Conservation (phyloP, 139 green algal genomes). For the Tetratostichococcus sp. region DNA sequence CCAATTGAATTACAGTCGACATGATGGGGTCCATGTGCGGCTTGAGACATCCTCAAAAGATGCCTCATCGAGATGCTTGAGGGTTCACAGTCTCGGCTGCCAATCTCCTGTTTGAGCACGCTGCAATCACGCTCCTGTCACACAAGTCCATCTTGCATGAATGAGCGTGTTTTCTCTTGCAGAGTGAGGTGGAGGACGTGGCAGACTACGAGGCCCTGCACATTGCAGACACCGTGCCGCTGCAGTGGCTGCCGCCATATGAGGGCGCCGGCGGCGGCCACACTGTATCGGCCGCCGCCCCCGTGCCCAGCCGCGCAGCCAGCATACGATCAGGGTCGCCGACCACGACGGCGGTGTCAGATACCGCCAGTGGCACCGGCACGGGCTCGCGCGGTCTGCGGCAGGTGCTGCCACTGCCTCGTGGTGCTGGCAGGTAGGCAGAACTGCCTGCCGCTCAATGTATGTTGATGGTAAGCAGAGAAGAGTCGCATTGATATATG, state of each 20-base stretch:
- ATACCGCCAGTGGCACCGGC: background rate
- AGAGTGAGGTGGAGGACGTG: constrained; percentile 11
- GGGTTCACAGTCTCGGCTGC: no score
- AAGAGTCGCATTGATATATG: no score
- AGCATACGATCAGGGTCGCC: background rate
- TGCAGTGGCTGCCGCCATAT: constrained; percentile 15
- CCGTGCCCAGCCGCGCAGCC: background rate
- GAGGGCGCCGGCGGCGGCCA: background rate
- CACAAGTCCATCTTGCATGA: background rate
- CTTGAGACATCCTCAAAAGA: no score
- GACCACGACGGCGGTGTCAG: background rate
- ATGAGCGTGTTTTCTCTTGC: background rate
- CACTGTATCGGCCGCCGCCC: background rate
- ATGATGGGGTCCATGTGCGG: no score
- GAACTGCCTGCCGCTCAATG: no score
- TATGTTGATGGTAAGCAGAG: no score
- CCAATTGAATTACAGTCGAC: no score
- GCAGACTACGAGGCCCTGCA: background rate
- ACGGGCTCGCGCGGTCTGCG: background rate
- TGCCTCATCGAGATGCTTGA: no score
- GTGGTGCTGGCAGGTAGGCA: background rate
- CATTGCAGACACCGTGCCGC: constrained; percentile 6
- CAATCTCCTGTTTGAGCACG: no score
- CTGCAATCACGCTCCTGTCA: background rate
- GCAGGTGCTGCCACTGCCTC: background rate